These are phyloP conservation scores for Vaccinium vitisidaea DNA, from an alignment of 148 eudicot genomes.

Conservation along the genomic window DNA sequence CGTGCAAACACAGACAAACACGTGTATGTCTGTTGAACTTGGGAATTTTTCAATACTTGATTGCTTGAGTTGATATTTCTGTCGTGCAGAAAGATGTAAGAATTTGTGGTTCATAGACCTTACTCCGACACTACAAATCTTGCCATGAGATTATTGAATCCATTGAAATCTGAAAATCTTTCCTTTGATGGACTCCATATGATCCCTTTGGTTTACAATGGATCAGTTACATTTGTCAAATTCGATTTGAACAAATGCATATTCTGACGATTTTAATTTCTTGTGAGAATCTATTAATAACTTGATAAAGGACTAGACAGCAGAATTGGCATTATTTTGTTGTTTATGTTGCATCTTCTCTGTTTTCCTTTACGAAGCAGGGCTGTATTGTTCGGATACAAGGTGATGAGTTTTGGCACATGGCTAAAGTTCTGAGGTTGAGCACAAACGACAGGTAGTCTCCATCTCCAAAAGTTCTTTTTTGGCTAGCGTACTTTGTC, in stretches of 20 bases:
- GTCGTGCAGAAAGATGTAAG: background rate
- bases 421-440: slow-evolving; percentile 83
- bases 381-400: slow-evolving; percentile 59
- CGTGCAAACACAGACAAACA: background rate
- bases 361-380: slow-evolving; percentile 30
- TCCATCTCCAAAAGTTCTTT: background rate
- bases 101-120: background rate
- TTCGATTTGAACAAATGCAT: background rate
- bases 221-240: background rate
- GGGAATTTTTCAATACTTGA: background rate
- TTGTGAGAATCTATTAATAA: background rate
- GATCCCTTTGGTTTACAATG: background rate
- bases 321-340: background rate
- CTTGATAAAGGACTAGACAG: background rate
- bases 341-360: background rate
- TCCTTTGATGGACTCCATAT: background rate
- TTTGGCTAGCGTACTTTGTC: background rate
- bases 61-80: background rate
- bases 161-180: background rate
- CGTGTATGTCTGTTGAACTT: background rate
- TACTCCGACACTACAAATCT: background rate
- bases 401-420: slow-evolving; percentile 98
- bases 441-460: slow-evolving; percentile 65
- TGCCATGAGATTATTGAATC: background rate
- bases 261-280: background rate